These are phyloP conservation scores for Tephrocybe sp. DNA, from an alignment of 768 basidiomycete genomes.

Conservation along the genomic window DNA sequence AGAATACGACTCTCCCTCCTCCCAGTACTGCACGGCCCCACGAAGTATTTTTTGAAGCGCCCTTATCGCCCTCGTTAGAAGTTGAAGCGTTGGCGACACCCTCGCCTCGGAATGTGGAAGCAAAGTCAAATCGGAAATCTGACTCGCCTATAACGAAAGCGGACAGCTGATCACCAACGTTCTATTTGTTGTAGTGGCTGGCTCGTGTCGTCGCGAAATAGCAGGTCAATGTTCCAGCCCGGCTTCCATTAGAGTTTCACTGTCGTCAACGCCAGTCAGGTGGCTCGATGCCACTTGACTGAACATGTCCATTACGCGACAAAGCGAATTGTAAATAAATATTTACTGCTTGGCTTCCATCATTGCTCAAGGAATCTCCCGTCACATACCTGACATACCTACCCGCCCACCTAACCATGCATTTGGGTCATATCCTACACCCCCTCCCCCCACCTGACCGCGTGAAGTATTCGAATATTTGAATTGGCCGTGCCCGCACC, in stretches of 20 bases:
- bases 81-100: neutral
- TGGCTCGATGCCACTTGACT: neutral
- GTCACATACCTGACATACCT: neutral
- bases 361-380: neutral
- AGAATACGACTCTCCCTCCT: neutral
- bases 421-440: too few species aligned
- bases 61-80: neutral
- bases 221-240: neutral
- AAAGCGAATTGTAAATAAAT: neutral
- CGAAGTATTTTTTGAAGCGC: neutral
- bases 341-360: neutral
- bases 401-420: too few species aligned
- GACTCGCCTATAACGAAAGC: neutral
- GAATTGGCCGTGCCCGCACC: neutral
- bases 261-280: neutral
- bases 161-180: neutral
- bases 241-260: neutral
- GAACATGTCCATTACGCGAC: neutral
- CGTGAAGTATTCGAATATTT: neutral
- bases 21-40: slow-evolving; percentile 1
- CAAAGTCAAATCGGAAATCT: neutral
- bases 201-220: neutral
- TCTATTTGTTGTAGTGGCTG: neutral
- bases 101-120: neutral
- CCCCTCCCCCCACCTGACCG: too few species aligned